phyloP scores from a whole-genome alignment of 225 moss, liverwort and hornwort species.

The Climacium dendroides region DNA sequence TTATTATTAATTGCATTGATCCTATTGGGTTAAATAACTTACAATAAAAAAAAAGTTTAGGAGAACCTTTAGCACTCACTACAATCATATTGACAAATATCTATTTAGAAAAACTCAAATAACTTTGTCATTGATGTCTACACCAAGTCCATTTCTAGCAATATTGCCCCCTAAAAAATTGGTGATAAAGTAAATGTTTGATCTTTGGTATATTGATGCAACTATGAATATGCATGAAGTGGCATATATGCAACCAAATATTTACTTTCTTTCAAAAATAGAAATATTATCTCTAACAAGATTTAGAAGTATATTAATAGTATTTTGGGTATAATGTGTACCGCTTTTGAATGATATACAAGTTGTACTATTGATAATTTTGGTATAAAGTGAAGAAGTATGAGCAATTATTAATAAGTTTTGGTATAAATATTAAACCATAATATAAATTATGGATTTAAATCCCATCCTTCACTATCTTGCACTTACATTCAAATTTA shows the following conservation, averaged over 20 bases:
- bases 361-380: not conserved
- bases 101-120: too few species aligned
- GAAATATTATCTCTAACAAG: not conserved
- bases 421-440: not conserved
- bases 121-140: not conserved
- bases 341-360: not conserved
- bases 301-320: not conserved
- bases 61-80: not conserved
- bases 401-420: not conserved
- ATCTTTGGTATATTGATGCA: not conserved
- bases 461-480: rapidly evolving
- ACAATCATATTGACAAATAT: rapidly evolving
- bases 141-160: not conserved
- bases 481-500: not conserved
- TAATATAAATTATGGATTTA: not conserved
- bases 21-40: not conserved
- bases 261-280: not conserved
- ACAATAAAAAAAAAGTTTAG: not conserved
- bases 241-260: not conserved
- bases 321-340: not conserved
- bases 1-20: not conserved
- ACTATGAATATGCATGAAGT: not conserved
- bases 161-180: not conserved
- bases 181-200: not conserved
- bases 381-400: not conserved